Evolutionary conservation across 805 yeast genomes (phyloP), one percentile per base, ranked within the genome.

Genomic region (Lipomyces lipofer): DNA sequence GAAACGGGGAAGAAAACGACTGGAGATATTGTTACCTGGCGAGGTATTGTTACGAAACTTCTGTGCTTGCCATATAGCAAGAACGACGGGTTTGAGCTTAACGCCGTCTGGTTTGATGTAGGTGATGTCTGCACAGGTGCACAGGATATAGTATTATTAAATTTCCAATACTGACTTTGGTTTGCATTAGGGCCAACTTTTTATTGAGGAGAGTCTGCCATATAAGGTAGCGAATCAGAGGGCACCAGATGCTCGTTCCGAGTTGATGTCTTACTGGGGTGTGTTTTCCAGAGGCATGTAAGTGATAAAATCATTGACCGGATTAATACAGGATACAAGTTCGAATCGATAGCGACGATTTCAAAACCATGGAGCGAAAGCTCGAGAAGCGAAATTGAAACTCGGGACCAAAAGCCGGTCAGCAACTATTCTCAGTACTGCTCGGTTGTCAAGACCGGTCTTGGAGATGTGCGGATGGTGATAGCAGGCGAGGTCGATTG

Each of bases 401-500:
- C 74, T 35, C 75, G 98, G 57, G 69, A 73, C 51, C 81, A 80
- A 62, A 75, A 76, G 51, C 71, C 75, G 1, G 90, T 87, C 6
- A 83, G 79, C 65, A 86, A 83, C 66, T 82, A 82, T 45, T 89
- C 84, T 63, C 96, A 92, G 70, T 90, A 82, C 66, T 75, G 85
- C 43, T 78, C 88, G 0, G 85, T 92, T n/a, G 91, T 91, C 4
- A 78, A 80, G 63, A 85, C 97, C 0, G 95, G 96, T 2, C 82
- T 92, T 13, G 97, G 96, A 7, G 78, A 77, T 43, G 78, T 82
- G 17, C 80, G 79, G 58, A 70, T 89, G 42, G 68, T 88, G 4
- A 69, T 90, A 43, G 96, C 90, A 0, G 97, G 96, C 1, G 98
- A 94, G 71, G 88, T 92, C 19, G 98, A 92, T 70, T 86, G 97